phyloP scores from a whole-genome alignment of 352 stramenopile species.

The Globisporangium canariense region DNA sequence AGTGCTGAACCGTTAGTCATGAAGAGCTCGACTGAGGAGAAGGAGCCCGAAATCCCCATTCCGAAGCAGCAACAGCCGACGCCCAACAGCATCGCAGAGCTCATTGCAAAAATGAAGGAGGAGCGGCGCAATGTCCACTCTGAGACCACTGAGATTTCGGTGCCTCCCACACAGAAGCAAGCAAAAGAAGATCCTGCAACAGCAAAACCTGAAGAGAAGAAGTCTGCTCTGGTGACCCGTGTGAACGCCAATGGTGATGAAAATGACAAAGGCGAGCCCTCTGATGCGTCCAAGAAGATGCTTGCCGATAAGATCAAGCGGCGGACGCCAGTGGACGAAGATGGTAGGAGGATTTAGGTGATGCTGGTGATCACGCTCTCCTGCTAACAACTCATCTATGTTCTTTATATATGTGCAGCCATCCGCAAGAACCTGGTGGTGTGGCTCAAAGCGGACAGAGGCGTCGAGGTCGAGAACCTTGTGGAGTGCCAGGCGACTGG shows the following conservation, averaged over 20 bases:
- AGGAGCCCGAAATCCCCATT: not conserved
- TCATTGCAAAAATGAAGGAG: conserved; percentile 30
- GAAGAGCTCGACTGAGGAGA: not conserved
- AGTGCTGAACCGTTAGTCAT: not conserved
- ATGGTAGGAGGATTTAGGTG: not conserved
- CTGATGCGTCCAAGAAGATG: not conserved
- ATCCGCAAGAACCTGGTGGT: conserved; percentile 30
- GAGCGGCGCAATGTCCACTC: not conserved
- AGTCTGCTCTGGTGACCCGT: not conserved
- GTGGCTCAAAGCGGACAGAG: conserved; percentile 52
- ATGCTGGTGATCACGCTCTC: not conserved
- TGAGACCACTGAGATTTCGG: not conserved
- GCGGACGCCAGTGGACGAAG: not conserved
- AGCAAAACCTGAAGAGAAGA: not conserved
- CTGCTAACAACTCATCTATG: not conserved
- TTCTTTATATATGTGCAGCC: conserved; percentile 15
- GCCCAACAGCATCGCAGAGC: conserved; percentile 16
- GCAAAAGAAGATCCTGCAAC: not conserved
- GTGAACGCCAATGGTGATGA: not conserved
- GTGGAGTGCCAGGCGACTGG: conserved; percentile 30
- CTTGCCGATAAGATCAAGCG: not conserved
- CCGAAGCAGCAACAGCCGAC: conserved; percentile 14
- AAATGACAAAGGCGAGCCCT: not conserved
- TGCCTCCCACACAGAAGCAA: not conserved
- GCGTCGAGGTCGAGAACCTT: conserved; percentile 43